These are phyloP conservation scores for Clonostachys chloroleuca DNA, from an alignment of 2,329 filamentous ascomycete species.

Conservation along the genomic window DNA sequence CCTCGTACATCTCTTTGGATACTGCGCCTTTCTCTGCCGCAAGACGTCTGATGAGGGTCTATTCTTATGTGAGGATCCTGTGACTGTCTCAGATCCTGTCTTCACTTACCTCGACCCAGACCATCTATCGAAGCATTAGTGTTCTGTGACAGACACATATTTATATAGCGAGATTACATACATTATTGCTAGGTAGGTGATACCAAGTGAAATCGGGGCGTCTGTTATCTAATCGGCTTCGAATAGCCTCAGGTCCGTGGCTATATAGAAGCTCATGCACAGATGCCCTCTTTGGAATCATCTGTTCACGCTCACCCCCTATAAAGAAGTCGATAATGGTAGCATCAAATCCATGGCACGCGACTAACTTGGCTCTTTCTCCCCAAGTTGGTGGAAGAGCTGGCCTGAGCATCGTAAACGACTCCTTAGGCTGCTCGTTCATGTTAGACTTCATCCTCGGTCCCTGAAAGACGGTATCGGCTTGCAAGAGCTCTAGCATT, in stretches of 20 bases:
- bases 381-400: conserved; percentile 1
- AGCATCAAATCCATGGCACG: conserved; percentile 5
- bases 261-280: conserved; percentile 4
- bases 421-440: background rate
- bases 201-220: conserved; percentile 6
- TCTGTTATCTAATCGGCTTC: background rate
- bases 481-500: conserved; percentile 2
- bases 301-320: conserved; percentile 1
- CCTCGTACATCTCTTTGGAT: conserved; percentile 3
- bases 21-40: conserved; percentile 1
- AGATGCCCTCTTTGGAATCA: conserved; percentile 2
- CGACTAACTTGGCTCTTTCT: conserved; percentile 1
- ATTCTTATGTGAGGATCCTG: background rate
- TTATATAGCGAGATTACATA: background rate
- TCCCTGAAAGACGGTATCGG: conserved; percentile 1
- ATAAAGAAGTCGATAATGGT: conserved; percentile 3
- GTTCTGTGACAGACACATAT: too few relatives aligned
- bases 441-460: background rate
- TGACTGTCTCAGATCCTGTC: background rate
- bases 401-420: conserved; percentile 1
- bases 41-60: conserved; percentile 1
- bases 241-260: conserved; percentile 2
- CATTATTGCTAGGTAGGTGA: conserved; percentile 6
- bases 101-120: conserved; percentile 3
- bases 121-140: background rate